Conservation (phyloP, 2,329 filamentous ascomycete genomes). For the Botrytis galanthina region DNA sequence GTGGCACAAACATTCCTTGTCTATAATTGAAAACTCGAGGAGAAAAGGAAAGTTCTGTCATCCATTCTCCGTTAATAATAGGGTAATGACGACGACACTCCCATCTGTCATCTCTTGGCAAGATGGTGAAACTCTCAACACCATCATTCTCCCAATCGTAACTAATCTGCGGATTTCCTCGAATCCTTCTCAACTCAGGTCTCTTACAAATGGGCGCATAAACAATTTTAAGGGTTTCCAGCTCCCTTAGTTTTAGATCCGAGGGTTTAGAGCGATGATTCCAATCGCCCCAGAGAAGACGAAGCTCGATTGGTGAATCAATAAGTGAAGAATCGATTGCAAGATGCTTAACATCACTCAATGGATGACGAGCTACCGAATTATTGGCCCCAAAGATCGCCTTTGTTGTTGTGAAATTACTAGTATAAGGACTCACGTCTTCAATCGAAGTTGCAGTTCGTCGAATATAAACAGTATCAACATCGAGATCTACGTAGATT, state of each 20-base stretch:
- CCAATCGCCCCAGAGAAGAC: conserved; percentile 15
- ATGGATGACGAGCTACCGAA: background rate
- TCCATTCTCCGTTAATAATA: conserved; percentile 1
- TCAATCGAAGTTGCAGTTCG: conserved; percentile 9
- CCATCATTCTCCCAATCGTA: background rate
- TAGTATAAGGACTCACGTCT: background rate
- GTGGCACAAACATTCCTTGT: background rate
- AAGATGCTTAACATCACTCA: background rate
- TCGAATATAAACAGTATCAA: conserved; percentile 11
- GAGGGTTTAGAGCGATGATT: background rate
- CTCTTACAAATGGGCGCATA: background rate
- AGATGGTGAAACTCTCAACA: background rate
- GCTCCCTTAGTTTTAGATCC: background rate
- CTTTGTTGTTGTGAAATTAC: conserved; percentile 10
- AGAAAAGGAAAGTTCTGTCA: background rate
- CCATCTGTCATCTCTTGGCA: background rate
- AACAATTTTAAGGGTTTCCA: conserved; percentile 10
- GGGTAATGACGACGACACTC: background rate
- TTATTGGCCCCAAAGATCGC: conserved; percentile 6
- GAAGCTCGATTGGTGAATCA: conserved; percentile 10
- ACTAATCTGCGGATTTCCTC: background rate
- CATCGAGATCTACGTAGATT: conserved; percentile 6
- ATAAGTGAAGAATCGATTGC: conserved; percentile 9
- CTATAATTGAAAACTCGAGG: background rate
- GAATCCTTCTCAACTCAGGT: background rate